Conservation (phyloP, 2,329 filamentous ascomycete species). For the Teratosphaeriaceae sp. region DNA sequence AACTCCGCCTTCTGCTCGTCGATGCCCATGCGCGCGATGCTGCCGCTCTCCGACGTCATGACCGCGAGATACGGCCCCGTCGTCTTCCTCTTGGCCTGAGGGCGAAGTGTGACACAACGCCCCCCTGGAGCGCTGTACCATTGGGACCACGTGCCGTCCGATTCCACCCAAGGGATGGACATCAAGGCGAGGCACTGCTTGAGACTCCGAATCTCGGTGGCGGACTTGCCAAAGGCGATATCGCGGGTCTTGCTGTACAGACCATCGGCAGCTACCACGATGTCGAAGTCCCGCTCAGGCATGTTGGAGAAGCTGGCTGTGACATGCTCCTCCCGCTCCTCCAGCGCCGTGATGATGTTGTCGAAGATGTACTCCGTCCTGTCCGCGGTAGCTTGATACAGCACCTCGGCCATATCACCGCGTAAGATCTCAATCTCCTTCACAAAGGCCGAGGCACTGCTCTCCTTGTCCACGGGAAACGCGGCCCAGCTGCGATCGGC, state of each 20-base stretch:
- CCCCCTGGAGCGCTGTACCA: constrained; percentile 24
- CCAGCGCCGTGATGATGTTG: constrained; percentile 7
- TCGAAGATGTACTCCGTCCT: constrained; percentile 16
- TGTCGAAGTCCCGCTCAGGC: constrained; percentile 14
- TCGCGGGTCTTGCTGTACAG: constrained; percentile 19
- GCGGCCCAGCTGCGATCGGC: constrained; percentile 15
- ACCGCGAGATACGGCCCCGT: constrained; percentile 11
- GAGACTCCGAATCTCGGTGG: constrained; percentile 15
- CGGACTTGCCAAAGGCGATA: constrained; percentile 16
- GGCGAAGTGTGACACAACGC: constrained; percentile 20
- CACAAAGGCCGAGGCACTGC: constrained; percentile 28
- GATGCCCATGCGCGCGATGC: constrained; percentile 1
- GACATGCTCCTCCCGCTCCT: constrained; percentile 1
- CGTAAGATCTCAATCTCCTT: constrained; percentile 51
- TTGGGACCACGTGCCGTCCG: constrained; percentile 21
- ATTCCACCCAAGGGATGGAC: constrained; percentile 15
- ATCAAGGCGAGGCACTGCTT: constrained; percentile 22
- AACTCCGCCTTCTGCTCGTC: constrained; percentile 20
- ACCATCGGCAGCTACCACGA: constrained; percentile 26
- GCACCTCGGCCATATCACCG: constrained; percentile 42
- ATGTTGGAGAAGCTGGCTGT: constrained; percentile 9
- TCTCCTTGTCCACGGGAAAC: constrained; percentile 16
- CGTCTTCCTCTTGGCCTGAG: constrained; percentile 2
- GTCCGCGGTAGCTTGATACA: constrained; percentile 30
- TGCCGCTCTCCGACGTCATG: constrained; percentile 6